phyloP scores from a whole-genome alignment of 306 rosid species.

The Dryas alaskensis region DNA sequence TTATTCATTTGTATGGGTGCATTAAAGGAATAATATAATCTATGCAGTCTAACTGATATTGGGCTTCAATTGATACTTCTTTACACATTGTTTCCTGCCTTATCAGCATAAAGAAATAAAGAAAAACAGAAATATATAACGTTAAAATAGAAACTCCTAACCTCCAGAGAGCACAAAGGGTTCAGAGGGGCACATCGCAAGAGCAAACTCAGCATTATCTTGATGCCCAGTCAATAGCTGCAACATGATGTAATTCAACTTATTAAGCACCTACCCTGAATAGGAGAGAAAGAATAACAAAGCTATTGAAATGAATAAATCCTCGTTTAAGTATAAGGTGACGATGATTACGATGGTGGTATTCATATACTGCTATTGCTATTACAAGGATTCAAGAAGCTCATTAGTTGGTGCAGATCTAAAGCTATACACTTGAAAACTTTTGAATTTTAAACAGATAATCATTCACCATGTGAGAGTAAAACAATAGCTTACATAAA shows the following conservation, averaged over 20 bases:
- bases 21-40: neutral
- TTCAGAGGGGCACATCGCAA: slow-evolving; percentile 97
- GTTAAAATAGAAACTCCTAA: slow-evolving; percentile 21
- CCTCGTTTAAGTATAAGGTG: neutral
- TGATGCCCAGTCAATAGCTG: slow-evolving; percentile 94
- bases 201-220: slow-evolving; percentile 99
- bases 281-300: neutral
- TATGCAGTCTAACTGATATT: neutral
- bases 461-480: neutral
- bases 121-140: neutral
- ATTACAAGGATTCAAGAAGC: neutral
- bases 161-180: slow-evolving; percentile 98
- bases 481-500: neutral
- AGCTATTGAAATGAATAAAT: neutral
- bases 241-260: slow-evolving; percentile 20
- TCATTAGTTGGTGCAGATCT: slow-evolving; percentile 1
- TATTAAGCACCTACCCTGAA: neutral
- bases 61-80: neutral
- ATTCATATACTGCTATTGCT: neutral
- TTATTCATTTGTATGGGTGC: neutral
- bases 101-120: neutral
- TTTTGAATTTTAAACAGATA: neutral
- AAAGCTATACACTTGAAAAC: neutral
- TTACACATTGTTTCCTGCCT: neutral
- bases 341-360: neutral